A percentile compares a stretch with the other conserved stretches of the same genome.
Evolutionary conservation across 2,329 filamentous ascomycete genomes (phyloP).

Genomic region (Fusarium azukiicola): DNA sequence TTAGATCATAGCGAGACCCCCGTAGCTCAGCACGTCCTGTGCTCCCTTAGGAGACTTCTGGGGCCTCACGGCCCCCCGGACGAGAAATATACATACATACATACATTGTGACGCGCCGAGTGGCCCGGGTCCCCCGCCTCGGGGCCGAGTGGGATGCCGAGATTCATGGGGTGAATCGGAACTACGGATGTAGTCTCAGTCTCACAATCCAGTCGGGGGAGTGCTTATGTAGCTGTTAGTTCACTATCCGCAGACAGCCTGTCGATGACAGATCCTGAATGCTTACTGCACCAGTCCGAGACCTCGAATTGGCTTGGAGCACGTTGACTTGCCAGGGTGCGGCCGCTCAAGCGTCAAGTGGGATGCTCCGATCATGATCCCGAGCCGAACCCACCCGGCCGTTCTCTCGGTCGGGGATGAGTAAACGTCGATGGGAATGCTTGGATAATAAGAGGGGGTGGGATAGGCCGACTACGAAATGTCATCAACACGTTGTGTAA

Average conservation of each 20-base stretch:
- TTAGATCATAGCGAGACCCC: too few relatives aligned
- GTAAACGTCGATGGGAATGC: conserved; percentile 14
- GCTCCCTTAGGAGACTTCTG: too few relatives aligned
- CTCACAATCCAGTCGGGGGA: too few relatives aligned
- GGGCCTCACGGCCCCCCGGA: too few relatives aligned
- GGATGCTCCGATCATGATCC: conserved; percentile 22
- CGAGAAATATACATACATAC: too few relatives aligned
- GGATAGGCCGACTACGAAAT: conserved; percentile 27
- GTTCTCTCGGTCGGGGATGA: conserved; percentile 11
- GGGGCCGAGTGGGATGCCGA: conserved; percentile 1
- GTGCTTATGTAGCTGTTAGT: neutral
- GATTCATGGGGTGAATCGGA: neutral
- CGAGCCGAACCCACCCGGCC: conserved; percentile 1
- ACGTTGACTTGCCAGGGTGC: neutral
- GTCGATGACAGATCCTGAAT: neutral
- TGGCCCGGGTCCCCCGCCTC: neutral
- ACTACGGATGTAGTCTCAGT: too few relatives aligned
- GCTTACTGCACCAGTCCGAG: neutral
- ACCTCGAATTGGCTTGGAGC: neutral
- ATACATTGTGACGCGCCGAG: neutral
- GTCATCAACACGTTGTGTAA: conserved; percentile 10
- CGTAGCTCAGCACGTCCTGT: too few relatives aligned
- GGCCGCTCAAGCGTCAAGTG: neutral
- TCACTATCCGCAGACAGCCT: neutral
- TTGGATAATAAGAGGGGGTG: conserved; percentile 21